Evolutionary conservation across 257 asterid species (phyloP).

Genomic region (Rhazya stricta): DNA sequence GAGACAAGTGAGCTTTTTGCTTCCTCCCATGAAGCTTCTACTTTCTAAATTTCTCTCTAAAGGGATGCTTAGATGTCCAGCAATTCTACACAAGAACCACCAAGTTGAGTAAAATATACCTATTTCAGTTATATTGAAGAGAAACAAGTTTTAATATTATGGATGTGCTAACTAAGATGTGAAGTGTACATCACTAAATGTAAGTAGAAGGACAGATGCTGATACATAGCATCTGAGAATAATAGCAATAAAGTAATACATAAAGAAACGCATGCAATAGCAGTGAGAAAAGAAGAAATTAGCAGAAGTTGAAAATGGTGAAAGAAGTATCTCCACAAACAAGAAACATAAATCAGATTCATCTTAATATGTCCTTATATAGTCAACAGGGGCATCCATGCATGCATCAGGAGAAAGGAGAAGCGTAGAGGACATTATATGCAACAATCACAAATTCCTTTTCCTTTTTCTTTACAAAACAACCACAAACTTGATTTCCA

Average conservation of each 20-base stretch:
- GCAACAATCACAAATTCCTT: neutral
- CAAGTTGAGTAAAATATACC: neutral
- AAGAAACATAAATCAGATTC: neutral
- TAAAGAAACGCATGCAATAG: neutral
- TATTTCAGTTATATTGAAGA: neutral
- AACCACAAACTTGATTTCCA: neutral
- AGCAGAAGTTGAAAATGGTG: neutral
- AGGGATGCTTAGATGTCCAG: neutral
- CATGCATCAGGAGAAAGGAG: neutral
- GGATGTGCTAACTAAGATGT: neutral
- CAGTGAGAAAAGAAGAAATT: neutral
- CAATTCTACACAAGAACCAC: slow-evolving; percentile 20
- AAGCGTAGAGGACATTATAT: neutral
- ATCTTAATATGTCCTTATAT: neutral
- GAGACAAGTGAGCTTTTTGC: slow-evolving; percentile 19
- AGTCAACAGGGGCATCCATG: neutral
- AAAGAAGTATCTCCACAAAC: neutral
- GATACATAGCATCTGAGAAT: neutral
- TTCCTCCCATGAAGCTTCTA: slow-evolving; percentile 17
- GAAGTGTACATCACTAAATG: neutral
- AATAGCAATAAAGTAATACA: neutral
- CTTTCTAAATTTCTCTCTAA: slow-evolving; percentile 4
- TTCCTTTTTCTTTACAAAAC: neutral
- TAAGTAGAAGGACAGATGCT: neutral
- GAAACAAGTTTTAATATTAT: neutral